Conservation (phyloP, 257 asterid species). For the Primulina huaijiensis region DNA sequence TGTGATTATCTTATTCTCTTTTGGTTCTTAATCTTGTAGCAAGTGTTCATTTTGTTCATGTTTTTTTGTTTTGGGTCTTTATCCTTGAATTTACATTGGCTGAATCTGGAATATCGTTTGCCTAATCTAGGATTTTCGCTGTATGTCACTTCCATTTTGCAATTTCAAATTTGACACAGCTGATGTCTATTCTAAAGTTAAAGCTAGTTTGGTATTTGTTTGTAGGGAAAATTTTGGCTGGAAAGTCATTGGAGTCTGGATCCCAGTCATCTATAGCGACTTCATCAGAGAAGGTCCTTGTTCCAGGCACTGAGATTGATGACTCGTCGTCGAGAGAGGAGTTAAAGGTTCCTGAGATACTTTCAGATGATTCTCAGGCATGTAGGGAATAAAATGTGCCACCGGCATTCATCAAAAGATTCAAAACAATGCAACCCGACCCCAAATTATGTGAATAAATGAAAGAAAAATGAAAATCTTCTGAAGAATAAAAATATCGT, state of each 20-base stretch:
- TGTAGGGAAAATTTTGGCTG: conserved; percentile 70
- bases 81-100: too few relatives aligned
- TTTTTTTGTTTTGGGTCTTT: too few relatives aligned
- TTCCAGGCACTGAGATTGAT: conserved; percentile 65
- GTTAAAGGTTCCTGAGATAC: conserved; percentile 39
- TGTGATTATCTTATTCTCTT: too few relatives aligned
- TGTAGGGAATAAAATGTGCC: conserved; percentile 24
- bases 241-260: conserved; percentile 50
- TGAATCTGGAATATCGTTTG: too few relatives aligned
- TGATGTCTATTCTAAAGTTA: neutral
- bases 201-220: conserved; percentile 31
- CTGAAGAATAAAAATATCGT: too few relatives aligned
- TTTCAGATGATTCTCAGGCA: conserved; percentile 52
- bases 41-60: too few relatives aligned
- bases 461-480: too few relatives aligned
- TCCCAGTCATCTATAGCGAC: conserved; percentile 52
- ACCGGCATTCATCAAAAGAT: neutral
- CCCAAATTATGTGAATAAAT: neutral
- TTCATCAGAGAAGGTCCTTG: conserved; percentile 72
- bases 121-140: too few relatives aligned
- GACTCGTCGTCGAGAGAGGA: conserved; percentile 38
- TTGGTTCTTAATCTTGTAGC: too few relatives aligned
- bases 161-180: neutral
- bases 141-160: neutral
- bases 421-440: neutral